These are phyloP conservation scores for Neocucurbitaria cava DNA, from an alignment of 2,329 filamentous ascomycete species.

Conservation along the genomic window DNA sequence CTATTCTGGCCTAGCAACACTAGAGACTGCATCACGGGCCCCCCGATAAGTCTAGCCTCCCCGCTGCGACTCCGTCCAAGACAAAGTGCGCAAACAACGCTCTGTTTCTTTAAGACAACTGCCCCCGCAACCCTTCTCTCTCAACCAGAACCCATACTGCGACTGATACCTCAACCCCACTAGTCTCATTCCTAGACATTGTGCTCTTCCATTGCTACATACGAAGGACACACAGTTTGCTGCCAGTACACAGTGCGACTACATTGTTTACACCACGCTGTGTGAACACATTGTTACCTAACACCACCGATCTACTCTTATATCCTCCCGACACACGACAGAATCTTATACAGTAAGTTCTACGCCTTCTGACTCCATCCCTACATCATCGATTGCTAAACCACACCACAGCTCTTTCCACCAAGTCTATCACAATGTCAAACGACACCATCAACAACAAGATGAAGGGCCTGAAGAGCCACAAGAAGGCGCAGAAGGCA, in stretches of 20 bases:
- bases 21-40: background rate
- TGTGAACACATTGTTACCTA: too few species aligned
- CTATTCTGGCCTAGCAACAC: background rate
- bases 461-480: constrained; percentile 5
- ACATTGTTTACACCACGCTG: too few species aligned
- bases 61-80: background rate
- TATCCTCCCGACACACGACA: too few species aligned
- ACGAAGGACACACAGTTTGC: too few species aligned
- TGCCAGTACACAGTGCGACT: too few species aligned
- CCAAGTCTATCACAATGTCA: background rate
- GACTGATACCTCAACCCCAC: background rate
- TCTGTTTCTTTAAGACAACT: background rate
- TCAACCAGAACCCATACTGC: background rate
- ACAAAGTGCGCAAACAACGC: background rate
- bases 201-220: too few species aligned
- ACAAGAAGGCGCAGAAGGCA: constrained; percentile 12
- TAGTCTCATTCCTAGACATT: too few species aligned
- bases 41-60: background rate
- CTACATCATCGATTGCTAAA: too few species aligned
- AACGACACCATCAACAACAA: constrained; percentile 7
- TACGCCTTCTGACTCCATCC: too few species aligned
- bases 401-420: background rate
- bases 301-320: too few species aligned
- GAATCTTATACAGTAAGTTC: too few species aligned
- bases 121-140: background rate